A percentile compares a stretch with the other conserved stretches of the same genome.
These are phyloP conservation scores for Ramalina peruviana DNA, from an alignment of 495 filamentous ascomycete species.

Conservation along the genomic window DNA sequence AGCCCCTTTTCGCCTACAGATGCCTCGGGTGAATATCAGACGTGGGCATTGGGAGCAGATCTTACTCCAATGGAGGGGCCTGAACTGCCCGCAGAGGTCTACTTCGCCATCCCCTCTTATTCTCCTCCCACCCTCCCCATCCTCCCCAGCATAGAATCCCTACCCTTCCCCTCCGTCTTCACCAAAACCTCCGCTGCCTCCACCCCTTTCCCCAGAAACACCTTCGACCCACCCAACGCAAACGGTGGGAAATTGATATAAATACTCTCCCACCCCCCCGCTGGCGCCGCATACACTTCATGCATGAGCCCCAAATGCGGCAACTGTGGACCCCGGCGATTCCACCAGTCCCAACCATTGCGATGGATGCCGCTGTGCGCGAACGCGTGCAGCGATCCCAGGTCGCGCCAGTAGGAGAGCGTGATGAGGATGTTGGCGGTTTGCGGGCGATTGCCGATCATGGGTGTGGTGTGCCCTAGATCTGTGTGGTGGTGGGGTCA, in stretches of 20 bases:
- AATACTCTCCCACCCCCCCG: background rate
- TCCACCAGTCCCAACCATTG: background rate
- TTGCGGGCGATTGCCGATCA: background rate
- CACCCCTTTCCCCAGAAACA: background rate
- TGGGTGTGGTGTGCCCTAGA: background rate
- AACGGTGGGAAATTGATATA: background rate
- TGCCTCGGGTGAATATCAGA: too few species aligned
- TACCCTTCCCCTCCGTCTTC: background rate
- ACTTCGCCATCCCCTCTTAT: too few species aligned
- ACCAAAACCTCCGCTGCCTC: background rate
- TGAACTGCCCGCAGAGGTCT: too few species aligned
- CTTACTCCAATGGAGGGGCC: too few species aligned
- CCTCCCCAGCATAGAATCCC: background rate
- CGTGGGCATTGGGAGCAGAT: too few species aligned
- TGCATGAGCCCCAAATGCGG: background rate
- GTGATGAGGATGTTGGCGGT: background rate
- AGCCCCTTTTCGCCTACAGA: too few species aligned
- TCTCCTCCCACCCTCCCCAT: too few species aligned
- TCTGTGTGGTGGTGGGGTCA: background rate
- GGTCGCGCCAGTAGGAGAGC: background rate
- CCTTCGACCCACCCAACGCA: background rate
- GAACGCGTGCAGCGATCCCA: background rate
- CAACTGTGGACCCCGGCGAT: background rate
- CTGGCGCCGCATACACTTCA: background rate
- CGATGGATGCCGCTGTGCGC: background rate